These are phyloP conservation scores for Juglanconis juglandina DNA, from an alignment of 2,329 filamentous ascomycete genomes.

Conservation along the genomic window DNA sequence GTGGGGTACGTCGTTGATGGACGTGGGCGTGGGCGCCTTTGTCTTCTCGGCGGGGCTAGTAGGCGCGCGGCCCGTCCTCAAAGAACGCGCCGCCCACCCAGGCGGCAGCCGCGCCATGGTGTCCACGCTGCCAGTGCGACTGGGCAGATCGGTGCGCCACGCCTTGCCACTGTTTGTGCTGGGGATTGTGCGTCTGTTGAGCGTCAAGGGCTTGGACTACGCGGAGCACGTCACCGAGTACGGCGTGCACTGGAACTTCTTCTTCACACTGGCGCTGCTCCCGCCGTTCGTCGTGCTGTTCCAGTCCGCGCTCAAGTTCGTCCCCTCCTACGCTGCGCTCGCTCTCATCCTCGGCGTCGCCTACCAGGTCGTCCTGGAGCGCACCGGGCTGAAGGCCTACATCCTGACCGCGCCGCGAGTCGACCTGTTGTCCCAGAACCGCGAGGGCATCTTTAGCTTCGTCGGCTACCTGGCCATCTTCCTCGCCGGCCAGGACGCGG, in stretches of 20 bases:
- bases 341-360: conserved; percentile 63
- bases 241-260: conserved; percentile 99
- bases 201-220: conserved; percentile 91
- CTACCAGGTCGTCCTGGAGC: conserved; percentile 76
- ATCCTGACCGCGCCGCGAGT: conserved; percentile 78
- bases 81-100: conserved; percentile 51
- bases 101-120: conserved; percentile 32
- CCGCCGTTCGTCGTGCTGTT: conserved; percentile 86
- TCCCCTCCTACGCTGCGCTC: conserved; percentile 75
- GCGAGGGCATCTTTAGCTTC: conserved; percentile 95
- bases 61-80: conserved; percentile 77
- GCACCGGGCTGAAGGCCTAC: conserved; percentile 73
- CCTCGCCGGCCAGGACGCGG: conserved; percentile 79
- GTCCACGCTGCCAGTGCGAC: conserved; percentile 51
- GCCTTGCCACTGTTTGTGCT: conserved; percentile 78
- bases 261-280: conserved; percentile 88
- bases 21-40: conserved; percentile 94
- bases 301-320: conserved; percentile 64
- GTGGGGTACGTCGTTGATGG: conserved; percentile 99
- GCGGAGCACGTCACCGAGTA: conserved; percentile 97
- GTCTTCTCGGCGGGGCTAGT: conserved; percentile 92
- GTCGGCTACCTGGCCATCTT: conserved; percentile 93
- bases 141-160: conserved; percentile 69
- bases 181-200: conserved; percentile 76
- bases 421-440: conserved; percentile 80